Conservation (phyloP, 2,329 filamentous ascomycete species). For the Cytospora schulzeri region DNA sequence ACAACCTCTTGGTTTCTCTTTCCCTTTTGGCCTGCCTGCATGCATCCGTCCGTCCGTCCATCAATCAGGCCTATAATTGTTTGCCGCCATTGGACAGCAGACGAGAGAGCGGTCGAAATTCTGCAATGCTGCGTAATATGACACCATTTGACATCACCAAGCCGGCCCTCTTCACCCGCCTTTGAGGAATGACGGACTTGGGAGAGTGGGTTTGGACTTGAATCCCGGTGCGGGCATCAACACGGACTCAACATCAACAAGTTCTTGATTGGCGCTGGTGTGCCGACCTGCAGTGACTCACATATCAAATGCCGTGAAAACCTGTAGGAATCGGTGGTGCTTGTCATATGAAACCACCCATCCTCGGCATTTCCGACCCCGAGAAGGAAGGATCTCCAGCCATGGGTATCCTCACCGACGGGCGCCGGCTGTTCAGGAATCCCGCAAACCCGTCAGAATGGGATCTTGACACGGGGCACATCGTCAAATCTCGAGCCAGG, state of each 20-base stretch:
- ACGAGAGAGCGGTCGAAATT: neutral
- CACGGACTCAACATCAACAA: neutral
- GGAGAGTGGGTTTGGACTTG: no score
- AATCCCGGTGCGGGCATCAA: neutral
- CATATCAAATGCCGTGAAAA: neutral
- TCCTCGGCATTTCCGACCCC: neutral
- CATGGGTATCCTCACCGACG: neutral
- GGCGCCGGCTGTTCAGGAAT: neutral
- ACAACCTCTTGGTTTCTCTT: neutral
- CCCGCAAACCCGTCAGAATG: neutral
- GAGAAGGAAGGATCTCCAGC: no score
- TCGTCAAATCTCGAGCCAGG: neutral
- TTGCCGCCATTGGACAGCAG: neutral
- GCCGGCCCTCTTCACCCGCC: neutral
- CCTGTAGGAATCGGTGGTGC: no score
- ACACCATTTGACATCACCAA: neutral
- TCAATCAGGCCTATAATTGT: neutral
- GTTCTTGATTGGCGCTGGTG: neutral
- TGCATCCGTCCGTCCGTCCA: no score
- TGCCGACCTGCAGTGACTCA: neutral
- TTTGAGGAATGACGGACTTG: neutral
- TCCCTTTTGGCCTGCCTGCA: neutral
- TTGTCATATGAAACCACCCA: no score
- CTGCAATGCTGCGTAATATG: neutral
- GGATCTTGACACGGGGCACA: neutral